A percentile compares a stretch with the other conserved stretches of the same genome.
These are phyloP conservation scores for Colletotrichum orbiculare DNA, from an alignment of 2,329 filamentous ascomycete species.

Conservation along the genomic window DNA sequence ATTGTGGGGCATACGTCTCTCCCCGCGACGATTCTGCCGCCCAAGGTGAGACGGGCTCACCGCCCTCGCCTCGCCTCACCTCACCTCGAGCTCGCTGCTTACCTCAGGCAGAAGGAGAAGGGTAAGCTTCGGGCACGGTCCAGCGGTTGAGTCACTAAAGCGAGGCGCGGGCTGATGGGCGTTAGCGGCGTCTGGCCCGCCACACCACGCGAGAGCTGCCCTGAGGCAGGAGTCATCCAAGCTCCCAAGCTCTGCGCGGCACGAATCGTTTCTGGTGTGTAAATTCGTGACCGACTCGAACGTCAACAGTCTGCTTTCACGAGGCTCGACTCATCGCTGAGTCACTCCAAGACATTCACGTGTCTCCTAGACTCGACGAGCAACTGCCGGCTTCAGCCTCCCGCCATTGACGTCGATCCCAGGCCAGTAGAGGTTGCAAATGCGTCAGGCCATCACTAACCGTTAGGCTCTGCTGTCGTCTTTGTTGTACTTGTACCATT, in stretches of 20 bases:
- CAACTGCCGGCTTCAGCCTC: slow-evolving; percentile 10
- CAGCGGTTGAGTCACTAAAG: slow-evolving; percentile 21
- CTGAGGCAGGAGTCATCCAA: slow-evolving; percentile 10
- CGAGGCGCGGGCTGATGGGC: slow-evolving; percentile 1
- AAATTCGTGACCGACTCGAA: slow-evolving; percentile 7
- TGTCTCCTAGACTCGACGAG: neutral
- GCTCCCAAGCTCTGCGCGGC: slow-evolving; percentile 13
- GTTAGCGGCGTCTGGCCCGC: slow-evolving; percentile 19
- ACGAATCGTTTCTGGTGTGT: neutral
- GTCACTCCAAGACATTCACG: slow-evolving; percentile 12
- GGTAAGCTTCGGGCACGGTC: slow-evolving; percentile 10
- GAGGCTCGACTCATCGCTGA: slow-evolving; percentile 29
- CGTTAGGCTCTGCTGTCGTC: neutral
- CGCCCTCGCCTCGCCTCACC: slow-evolving; percentile 22
- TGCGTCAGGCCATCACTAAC: slow-evolving; percentile 7
- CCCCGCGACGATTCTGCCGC: slow-evolving; percentile 37
- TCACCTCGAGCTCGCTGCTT: too few relatives aligned
- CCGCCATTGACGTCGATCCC: slow-evolving; percentile 5
- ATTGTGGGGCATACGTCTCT: slow-evolving; percentile 34
- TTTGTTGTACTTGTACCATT: neutral
- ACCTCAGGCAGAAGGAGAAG: too few relatives aligned
- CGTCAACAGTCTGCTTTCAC: neutral
- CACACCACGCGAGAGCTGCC: slow-evolving; percentile 16
- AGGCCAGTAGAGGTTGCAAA: neutral
- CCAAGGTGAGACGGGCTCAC: slow-evolving; percentile 22